phyloP scores from a whole-genome alignment of 768 basidiomycete genomes.

The Calocybe cyanea region DNA sequence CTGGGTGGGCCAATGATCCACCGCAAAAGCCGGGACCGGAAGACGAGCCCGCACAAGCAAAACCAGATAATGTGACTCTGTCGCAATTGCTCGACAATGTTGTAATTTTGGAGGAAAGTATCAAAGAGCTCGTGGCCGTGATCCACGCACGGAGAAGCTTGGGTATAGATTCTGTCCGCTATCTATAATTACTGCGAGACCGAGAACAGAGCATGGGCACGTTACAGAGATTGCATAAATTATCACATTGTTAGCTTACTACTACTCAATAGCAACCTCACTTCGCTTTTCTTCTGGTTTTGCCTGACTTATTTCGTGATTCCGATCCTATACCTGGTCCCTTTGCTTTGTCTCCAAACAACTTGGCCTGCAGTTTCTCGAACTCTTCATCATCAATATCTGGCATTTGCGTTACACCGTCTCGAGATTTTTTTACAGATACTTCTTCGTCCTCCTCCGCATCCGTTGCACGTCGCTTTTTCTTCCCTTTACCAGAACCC shows the following conservation, averaged over 20 bases:
- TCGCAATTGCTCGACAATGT: conserved; percentile 90
- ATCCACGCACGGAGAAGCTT: conserved; percentile 79
- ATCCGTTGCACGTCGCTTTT: conserved; percentile 40
- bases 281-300: conserved; percentile 27
- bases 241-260: not conserved
- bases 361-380: conserved; percentile 52
- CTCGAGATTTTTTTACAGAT: conserved; percentile 47
- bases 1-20: conserved; percentile 22
- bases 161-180: conserved; percentile 80
- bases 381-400: conserved; percentile 69
- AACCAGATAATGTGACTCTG: conserved; percentile 55
- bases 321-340: conserved; percentile 17
- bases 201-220: too few species aligned
- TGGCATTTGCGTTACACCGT: conserved; percentile 35
- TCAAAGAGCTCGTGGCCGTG: conserved; percentile 88
- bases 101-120: conserved; percentile 90
- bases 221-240: not conserved
- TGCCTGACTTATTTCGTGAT: conserved; percentile 25
- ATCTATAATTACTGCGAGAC: conserved; percentile 61
- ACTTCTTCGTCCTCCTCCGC: conserved; percentile 39
- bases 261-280: conserved; percentile 17
- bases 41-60: conserved; percentile 25
- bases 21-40: conserved; percentile 23
- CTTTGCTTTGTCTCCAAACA: conserved; percentile 45
- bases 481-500: conserved; percentile 51